phyloP scores from a whole-genome alignment of 73 alveolate species.

The Uronychia setigera region DNA sequence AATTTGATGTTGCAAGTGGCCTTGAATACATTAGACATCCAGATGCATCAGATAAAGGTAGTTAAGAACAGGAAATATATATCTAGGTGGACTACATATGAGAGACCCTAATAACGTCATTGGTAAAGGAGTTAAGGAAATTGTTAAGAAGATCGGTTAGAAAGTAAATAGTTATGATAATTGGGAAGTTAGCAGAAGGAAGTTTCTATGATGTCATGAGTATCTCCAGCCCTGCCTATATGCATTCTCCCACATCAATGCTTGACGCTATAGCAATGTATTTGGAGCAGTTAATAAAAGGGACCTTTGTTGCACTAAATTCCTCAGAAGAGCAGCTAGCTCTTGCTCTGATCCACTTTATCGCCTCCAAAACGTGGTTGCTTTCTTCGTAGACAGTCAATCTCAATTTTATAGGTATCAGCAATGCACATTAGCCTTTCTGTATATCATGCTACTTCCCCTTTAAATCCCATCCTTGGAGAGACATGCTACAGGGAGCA shows the following conservation, averaged over 20 bases:
- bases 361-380: slow-evolving; percentile 33
- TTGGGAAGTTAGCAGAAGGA: background rate
- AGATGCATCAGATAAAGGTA: slow-evolving; percentile 6
- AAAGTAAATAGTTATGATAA: background rate
- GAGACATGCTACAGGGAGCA: slow-evolving; percentile 58
- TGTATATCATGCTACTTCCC: slow-evolving; percentile 19
- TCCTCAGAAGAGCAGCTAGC: background rate
- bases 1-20: no score
- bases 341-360: background rate
- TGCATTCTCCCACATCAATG: background rate
- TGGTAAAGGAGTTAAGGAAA: background rate
- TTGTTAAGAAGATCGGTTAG: background rate
- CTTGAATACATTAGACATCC: background rate
- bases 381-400: slow-evolving; percentile 70
- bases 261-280: background rate
- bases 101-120: background rate
- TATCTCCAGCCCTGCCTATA: background rate
- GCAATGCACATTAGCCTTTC: slow-evolving; percentile 64
- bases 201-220: background rate
- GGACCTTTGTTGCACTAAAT: background rate
- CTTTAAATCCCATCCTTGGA: slow-evolving; percentile 72
- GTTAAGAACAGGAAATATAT: background rate
- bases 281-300: background rate
- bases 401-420: no score
- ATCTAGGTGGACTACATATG: background rate